Base-by-base conservation (phyloP, 1,284 basidiomycete species). In the Erythrobasidium hasegawianum region DNA sequence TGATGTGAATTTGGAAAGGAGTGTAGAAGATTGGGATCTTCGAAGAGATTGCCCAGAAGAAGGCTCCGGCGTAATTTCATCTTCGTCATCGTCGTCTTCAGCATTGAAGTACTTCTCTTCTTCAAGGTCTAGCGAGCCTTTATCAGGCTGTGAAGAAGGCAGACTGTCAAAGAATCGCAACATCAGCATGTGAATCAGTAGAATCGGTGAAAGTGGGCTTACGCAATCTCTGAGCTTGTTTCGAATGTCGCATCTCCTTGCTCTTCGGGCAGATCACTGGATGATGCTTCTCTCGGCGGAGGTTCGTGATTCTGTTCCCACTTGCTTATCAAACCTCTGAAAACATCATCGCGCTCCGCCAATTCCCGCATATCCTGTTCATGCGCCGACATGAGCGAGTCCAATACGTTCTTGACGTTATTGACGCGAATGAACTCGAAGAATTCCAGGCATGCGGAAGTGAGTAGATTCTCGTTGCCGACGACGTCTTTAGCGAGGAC, bases 361-460 rank as follows among this genome's bases (percentile, higher is more conserved):
- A 49, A 83, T 81, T 0, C 81, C 80, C 67, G 86, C 86, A 72
- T 93, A 85, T 68, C 82, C 86, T 86, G 52, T 20, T 47, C 52
- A 26, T 64, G 24, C 16, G 47, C 49, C 2, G 62, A 40, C 62
- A 57, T 58, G 53, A 65, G 54, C 29, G 55, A 41, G 70, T 84
- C 82, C 75, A 97, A 89, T 68, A 93, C 78, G 1, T 88, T 85
- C 78, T 88, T 93, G 57, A 62, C 56, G 52, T 64, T 67, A 18
- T 47, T 61, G 52, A n/a, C 22, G 29, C 43, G 47, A 71, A 49
- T 57, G 50, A 14, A 8, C 73, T 98, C 95, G 74, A 98, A 91
- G 70, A 91, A 89, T 75, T 98, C 95, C 74, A 96, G 87, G 80
- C 91, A 97, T 18, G 94, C 90, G 70, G 92, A 94, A 73, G 87